These are phyloP conservation scores for Apostasia ramifera DNA, from an alignment of 106 monocot species.

Conservation along the genomic window DNA sequence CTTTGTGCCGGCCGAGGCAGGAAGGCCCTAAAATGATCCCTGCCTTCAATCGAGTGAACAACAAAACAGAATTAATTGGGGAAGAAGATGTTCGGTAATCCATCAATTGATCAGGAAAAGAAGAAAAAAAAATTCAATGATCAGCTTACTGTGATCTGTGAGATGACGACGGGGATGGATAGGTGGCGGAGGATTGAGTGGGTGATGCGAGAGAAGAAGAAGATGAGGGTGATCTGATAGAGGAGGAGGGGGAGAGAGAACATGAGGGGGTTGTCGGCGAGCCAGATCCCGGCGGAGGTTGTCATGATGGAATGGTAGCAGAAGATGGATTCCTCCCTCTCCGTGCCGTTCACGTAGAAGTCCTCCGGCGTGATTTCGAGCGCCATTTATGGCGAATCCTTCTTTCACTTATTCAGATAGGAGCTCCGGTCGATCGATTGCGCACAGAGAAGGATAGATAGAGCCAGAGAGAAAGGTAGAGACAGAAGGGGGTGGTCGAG, in stretches of 20 bases:
- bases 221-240: constrained; percentile 39
- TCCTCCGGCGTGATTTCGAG: neutral
- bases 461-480: too few relatives aligned
- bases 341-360: neutral
- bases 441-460: too few relatives aligned
- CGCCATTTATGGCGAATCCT: too few relatives aligned
- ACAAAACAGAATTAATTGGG: neutral
- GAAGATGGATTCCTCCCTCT: neutral
- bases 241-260: constrained; percentile 56
- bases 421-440: too few relatives aligned
- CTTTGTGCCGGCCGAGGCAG: constrained; percentile 18
- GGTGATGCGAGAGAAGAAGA: constrained; percentile 19
- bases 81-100: neutral
- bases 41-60: constrained; percentile 4
- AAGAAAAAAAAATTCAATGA: neutral
- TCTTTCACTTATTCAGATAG: too few relatives aligned
- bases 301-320: constrained; percentile 30
- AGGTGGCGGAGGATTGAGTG: constrained; percentile 47
- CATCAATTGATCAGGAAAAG: neutral
- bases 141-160: constrained; percentile 39
- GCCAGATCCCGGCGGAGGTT: constrained; percentile 43
- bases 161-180: constrained; percentile 31
- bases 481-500: too few relatives aligned
- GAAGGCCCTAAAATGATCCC: constrained; percentile 45
- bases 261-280: constrained; percentile 33